These are phyloP conservation scores for Parietichytrium sp. DNA, from an alignment of 108 stramenopile species.

Conservation along the genomic window DNA sequence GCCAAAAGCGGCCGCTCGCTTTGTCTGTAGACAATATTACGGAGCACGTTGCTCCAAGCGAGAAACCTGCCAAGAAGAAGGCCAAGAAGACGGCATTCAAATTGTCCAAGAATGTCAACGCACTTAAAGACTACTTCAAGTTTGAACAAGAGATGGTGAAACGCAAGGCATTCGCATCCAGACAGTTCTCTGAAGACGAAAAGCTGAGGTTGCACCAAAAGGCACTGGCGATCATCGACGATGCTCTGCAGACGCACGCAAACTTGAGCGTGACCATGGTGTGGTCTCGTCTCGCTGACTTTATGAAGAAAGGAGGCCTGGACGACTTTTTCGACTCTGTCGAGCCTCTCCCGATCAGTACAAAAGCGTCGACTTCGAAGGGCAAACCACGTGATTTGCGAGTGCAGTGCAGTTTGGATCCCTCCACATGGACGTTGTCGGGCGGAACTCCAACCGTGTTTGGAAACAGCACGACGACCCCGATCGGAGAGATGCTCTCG, in stretches of 20 bases:
- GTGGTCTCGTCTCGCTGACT: background rate
- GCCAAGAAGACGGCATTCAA: background rate
- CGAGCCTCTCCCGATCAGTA: too few species aligned
- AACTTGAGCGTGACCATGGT: background rate
- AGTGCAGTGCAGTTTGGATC: background rate
- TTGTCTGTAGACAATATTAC: too few species aligned
- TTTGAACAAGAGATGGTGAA: slow-evolving; percentile 21
- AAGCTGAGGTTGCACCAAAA: background rate
- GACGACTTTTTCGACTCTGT: too few species aligned
- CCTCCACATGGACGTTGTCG: background rate
- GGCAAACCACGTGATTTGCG: background rate
- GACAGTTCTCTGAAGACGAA: background rate
- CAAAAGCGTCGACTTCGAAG: background rate
- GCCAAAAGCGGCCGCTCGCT: too few species aligned
- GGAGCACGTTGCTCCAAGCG: too few species aligned
- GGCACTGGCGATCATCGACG: background rate
- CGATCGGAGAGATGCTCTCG: slow-evolving; percentile 3
- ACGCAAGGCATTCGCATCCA: slow-evolving; percentile 2
- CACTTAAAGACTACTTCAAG: background rate
- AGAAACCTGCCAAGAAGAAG: slow-evolving; percentile 12
- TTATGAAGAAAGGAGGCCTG: too few species aligned
- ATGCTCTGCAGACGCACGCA: background rate
- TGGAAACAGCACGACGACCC: background rate
- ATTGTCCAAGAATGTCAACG: slow-evolving; percentile 18
- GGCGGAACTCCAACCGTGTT: slow-evolving; percentile 17